These are phyloP conservation scores for Diaporthe australafricana DNA, from an alignment of 2,329 filamentous ascomycete genomes.

Conservation along the genomic window DNA sequence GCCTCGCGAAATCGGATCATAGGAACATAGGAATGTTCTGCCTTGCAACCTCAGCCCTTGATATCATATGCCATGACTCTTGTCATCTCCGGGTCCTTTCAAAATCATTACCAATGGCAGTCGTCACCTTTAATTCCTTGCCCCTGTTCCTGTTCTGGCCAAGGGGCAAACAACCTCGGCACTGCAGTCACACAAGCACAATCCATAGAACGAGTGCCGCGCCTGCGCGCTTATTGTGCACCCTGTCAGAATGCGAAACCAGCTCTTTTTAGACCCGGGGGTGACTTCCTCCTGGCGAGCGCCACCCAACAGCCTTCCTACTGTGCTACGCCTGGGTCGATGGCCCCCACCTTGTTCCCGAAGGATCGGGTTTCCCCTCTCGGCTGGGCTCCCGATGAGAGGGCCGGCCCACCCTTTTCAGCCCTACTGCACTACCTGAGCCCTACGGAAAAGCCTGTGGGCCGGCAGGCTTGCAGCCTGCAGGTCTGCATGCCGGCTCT, in stretches of 20 bases:
- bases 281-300: constrained; percentile 23
- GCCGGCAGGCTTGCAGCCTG: background rate
- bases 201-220: background rate
- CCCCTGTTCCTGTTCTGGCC: background rate
- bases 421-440: constrained; percentile 33
- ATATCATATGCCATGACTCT: background rate
- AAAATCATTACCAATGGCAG: background rate
- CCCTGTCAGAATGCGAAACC: constrained; percentile 28
- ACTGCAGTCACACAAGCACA: constrained; percentile 9
- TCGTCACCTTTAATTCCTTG: background rate
- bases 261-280: constrained; percentile 11
- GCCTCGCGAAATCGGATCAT: background rate
- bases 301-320: constrained; percentile 33
- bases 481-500: background rate
- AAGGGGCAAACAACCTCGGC: constrained; percentile 5
- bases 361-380: constrained; percentile 18
- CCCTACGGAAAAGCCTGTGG: background rate
- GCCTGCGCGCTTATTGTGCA: background rate
- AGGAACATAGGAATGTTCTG: background rate
- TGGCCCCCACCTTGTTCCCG: constrained; percentile 30
- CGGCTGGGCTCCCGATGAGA: constrained; percentile 21
- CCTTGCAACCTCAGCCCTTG: constrained; percentile 14
- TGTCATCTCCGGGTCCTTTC: background rate
- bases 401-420: constrained; percentile 27
- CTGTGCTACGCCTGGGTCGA: constrained; percentile 8